A percentile compares a stretch with the other conserved stretches of the same genome.
Evolutionary conservation across 2,329 filamentous ascomycete genomes (phyloP).

Genomic region (Botryosphaeria agaves): DNA sequence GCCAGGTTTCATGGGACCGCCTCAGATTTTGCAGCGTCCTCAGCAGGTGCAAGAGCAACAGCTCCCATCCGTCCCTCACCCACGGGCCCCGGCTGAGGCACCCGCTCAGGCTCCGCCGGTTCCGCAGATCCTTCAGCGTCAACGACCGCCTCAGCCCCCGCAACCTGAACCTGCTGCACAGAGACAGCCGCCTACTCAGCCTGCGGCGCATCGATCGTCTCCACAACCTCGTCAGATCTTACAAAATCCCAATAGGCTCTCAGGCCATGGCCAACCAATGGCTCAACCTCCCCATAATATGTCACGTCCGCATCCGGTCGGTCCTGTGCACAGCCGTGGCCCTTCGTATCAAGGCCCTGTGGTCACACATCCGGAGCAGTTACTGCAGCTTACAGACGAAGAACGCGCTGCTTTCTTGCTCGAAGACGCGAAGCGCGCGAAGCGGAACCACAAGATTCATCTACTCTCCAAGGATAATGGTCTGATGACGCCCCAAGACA

Average conservation of each 20-base stretch:
- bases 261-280: slow-evolving; percentile 23
- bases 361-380: slow-evolving; percentile 52
- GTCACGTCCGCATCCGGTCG: slow-evolving; percentile 14
- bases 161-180: not conserved
- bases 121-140: slow-evolving; percentile 21
- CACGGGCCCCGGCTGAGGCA: slow-evolving; percentile 25
- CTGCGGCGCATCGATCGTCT: slow-evolving; percentile 11
- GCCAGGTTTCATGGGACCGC: slow-evolving; percentile 18
- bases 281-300: slow-evolving; percentile 8
- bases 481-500: slow-evolving; percentile 96
- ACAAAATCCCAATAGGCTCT: slow-evolving; percentile 56
- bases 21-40: slow-evolving; percentile 33
- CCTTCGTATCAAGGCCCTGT: slow-evolving; percentile 33
- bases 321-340: slow-evolving; percentile 20
- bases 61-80: slow-evolving; percentile 21
- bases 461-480: slow-evolving; percentile 86
- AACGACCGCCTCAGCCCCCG: slow-evolving; percentile 5
- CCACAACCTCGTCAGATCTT: slow-evolving; percentile 53
- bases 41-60: slow-evolving; percentile 21
- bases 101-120: slow-evolving; percentile 21
- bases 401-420: slow-evolving; percentile 71
- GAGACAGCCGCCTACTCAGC: slow-evolving; percentile 9
- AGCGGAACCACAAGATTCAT: slow-evolving; percentile 97
- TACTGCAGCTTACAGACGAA: slow-evolving; percentile 63
- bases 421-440: slow-evolving; percentile 86